Base-by-base conservation (phyloP, 495 filamentous ascomycete genomes). In the Neurospora sp. region DNA sequence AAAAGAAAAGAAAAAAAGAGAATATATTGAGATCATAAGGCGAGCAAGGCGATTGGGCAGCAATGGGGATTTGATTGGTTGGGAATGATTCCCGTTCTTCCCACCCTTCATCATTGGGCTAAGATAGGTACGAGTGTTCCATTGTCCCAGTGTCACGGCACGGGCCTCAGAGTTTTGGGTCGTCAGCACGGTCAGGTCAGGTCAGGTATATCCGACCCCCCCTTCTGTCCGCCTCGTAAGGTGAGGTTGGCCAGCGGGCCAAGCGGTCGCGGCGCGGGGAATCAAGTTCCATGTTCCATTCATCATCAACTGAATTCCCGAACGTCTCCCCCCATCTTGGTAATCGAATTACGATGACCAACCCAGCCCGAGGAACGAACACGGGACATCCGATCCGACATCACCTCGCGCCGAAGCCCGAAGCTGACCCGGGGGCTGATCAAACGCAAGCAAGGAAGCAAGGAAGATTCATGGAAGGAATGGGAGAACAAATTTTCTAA, bases 1-100 rank as follows among this genome's bases (percentile, higher is more conserved):
- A 54, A 13, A 13, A 28, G 21, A 28, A 13, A 54, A 54, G 10
- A 13, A 13, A 48, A 45, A 7, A 43, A 40, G 7, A 48, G 21
- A 54, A 59, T 7, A 11, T 31, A 15, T 28, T 11, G 48, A 59
- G 28, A 31, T 15, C 28, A 31, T 15, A 9, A 66, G 28, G 28
- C 54, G 28, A 66, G 54, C 70, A 70, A 72, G 62, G 74, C 73
- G 73, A 76, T 76, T 76, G 73, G 74, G 74, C 74, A 76, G 72
- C 74, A 71, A 76, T 42, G 40, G 34, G 43, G 28, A 34, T 19
- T 69, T 69, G 72, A 42, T 71, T 75, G 74, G 74, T 8, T 75
- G 38, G 17, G 38, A 69, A 36, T 42, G 74, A 19, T 45, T 69
- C 24, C 21, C 48, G 21, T 28, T 28, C 48, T 34, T 66, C 54